Evolutionary conservation across 202 grass and related monocot species (phyloP), one percentile per base, ranked within the genome.

Genomic region (Elaeis oleifera): DNA sequence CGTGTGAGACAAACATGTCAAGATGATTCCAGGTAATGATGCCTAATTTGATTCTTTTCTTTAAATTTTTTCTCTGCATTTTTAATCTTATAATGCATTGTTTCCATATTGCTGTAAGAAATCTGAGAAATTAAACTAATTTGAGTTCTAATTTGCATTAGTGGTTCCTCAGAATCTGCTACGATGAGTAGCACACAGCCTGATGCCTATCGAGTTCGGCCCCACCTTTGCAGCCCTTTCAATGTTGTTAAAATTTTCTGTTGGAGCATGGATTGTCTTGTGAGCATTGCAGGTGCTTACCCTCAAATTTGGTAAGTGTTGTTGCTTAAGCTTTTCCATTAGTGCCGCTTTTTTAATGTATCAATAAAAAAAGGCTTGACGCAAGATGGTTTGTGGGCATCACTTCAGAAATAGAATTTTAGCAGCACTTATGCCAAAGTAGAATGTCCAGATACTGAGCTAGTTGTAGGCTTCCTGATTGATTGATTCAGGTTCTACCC

Each of bases 251-350:
- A 44, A 71, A 68, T 89, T 29, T 85, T 95, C 75, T 76, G 78
- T 83, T 89, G 70, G 51, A 80, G 75, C 70, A 82, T 82, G 78
- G 64, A 71, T 80, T 67, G 63, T 78, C 80, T 83, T 71, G 74
- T 73, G 84, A 84, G 70, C 25, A 73, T 82, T 54, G 58, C 80
- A 55, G 67, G 18, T 75, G 70, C 70, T 78, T 56, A 65, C 76
- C 74, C 39, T 74, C 80, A 71, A 66, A 73, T 85, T 83, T 74
- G 84, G 89, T 89, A 79, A 82, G 84, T 69, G 65, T 29, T 59
- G 28, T 51, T 54, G 22, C 51, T 63, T 70, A 4, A 51, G 16
- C 15, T 51, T 24, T 24, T 51, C 9, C 36, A 28, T 53, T 0
- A 18, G 21, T 20, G 22, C 49, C 4, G 4, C 27, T 18, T 68